Evolutionary conservation across 2,329 filamentous ascomycete genomes (phyloP), one percentile per base, ranked within the genome.

Genomic region (Samsoniella hepiali): DNA sequence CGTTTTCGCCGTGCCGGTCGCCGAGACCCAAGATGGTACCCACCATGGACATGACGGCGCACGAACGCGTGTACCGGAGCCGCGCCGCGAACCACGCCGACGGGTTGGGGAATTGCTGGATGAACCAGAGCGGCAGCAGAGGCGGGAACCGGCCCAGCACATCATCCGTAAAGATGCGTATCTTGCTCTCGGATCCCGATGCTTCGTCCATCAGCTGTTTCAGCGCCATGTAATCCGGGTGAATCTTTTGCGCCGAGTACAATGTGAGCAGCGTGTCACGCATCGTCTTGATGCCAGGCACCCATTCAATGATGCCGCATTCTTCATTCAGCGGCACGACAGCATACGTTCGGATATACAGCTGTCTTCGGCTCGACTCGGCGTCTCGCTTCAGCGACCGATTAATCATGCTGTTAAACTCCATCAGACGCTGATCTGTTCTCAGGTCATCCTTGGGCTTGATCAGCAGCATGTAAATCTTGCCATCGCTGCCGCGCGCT

Each of bases 41-140:
- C 5, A 97, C 92, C 86, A 99, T 99, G n/a, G 93, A 97, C 93
- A 99, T 99, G 68, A 99, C 95, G 11, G 96, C 95, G 71, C 91
- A 94, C 1, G 95, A 96, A 4, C 95, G 87, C 2, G 95, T 96
- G 77, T 98, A 99, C 54, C 88, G 86, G 51, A 98, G 82, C 8
- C 95, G 87, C 10, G 94, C 93, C 2, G 88, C 85, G 75, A 99
- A 96, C 95, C 95, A 99, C 1, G 89, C 84, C 13, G 91, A 91
- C 4, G 96, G 93, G 72, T 96, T 93, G 0, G 95, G 93, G 72
- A 97, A 99, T 69, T 93, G 92, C 69, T 96, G 91, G 27, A 95
- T 87, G 75, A 99, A 99, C 95, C 95, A 99, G 67, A 93, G 85
- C 67, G 96, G 90, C 64, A 99, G 85, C 15, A 97, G 87, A 0